Conservation (phyloP, 1,284 basidiomycete species). For the Fistulinella staudtii region DNA sequence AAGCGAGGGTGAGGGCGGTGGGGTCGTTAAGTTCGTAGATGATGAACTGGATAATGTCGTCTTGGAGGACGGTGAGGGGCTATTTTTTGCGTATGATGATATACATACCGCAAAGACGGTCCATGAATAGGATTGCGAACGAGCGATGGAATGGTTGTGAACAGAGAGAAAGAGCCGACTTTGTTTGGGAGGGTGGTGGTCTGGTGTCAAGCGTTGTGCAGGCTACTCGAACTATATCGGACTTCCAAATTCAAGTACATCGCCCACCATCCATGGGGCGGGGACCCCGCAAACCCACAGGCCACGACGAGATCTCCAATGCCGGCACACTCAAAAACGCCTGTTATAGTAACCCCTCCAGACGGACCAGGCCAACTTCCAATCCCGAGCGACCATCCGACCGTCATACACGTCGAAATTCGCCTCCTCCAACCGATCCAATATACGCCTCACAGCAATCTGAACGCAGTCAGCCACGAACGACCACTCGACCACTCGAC, state of each 20-base stretch:
- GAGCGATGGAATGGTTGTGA: conserved; percentile 5
- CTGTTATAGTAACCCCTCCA: conserved; percentile 71
- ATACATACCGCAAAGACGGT: conserved; percentile 58
- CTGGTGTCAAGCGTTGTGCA: conserved; percentile 33
- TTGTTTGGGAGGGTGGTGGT: conserved; percentile 36
- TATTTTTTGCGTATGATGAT: too few relatives aligned
- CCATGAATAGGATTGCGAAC: conserved; percentile 36
- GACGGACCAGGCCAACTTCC: conserved; percentile 83
- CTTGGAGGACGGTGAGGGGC: conserved; percentile 32
- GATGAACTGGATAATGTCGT: conserved; percentile 69
- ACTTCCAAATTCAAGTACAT: conserved; percentile 38
- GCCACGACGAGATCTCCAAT: conserved; percentile 26
- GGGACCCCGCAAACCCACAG: conserved; percentile 32
- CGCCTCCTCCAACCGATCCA: conserved; percentile 69
- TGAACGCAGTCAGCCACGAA: conserved; percentile 33
- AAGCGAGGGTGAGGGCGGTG: conserved; percentile 50
- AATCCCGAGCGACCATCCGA: conserved; percentile 69
- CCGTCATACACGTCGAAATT: conserved; percentile 85
- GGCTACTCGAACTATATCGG: conserved; percentile 33
- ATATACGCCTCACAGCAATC: conserved; percentile 74
- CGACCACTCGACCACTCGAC: too few relatives aligned
- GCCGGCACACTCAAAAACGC: conserved; percentile 45
- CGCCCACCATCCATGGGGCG: conserved; percentile 20
- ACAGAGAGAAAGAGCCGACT: conserved; percentile 8
- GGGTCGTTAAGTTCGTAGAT: conserved; percentile 69